These are phyloP conservation scores for Dillenia suffruticosa DNA, from an alignment of 164 flowering plant genomes.

Conservation along the genomic window DNA sequence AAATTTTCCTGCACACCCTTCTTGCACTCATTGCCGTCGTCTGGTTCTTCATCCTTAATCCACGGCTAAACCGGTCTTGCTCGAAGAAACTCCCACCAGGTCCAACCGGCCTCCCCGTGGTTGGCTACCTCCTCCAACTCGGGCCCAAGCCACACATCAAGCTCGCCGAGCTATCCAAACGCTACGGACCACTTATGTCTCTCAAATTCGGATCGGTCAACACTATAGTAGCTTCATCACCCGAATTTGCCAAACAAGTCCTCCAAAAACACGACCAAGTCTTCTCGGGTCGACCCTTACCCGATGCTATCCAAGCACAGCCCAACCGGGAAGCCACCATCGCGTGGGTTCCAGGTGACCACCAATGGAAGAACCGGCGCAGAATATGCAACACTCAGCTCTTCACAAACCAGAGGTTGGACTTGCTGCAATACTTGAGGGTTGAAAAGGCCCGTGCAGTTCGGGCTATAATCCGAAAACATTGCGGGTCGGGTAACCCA, in stretches of 20 bases:
- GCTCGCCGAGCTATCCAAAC: conserved; percentile 11
- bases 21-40: too few relatives aligned
- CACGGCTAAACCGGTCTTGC: too few relatives aligned
- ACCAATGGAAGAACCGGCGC: conserved; percentile 20
- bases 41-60: too few relatives aligned
- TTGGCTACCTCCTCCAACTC: conserved; percentile 21
- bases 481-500: not conserved
- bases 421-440: conserved; percentile 18
- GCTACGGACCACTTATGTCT: conserved; percentile 24
- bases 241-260: conserved; percentile 19
- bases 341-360: conserved; percentile 19
- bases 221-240: conserved; percentile 19
- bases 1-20: too few relatives aligned
- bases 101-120: conserved; percentile 21
- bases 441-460: conserved; percentile 18
- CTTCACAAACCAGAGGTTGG: conserved; percentile 17
- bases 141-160: conserved; percentile 19
- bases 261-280: conserved; percentile 19
- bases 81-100: conserved; percentile 20
- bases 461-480: conserved; percentile 5
- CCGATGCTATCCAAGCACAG: conserved; percentile 14
- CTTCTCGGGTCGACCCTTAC: conserved; percentile 21
- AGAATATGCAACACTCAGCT: conserved; percentile 16
- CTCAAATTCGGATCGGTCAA: conserved; percentile 23
- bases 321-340: conserved; percentile 11